These are phyloP conservation scores for Blastobotrys parvus DNA, from an alignment of 805 yeast species.

Conservation along the genomic window DNA sequence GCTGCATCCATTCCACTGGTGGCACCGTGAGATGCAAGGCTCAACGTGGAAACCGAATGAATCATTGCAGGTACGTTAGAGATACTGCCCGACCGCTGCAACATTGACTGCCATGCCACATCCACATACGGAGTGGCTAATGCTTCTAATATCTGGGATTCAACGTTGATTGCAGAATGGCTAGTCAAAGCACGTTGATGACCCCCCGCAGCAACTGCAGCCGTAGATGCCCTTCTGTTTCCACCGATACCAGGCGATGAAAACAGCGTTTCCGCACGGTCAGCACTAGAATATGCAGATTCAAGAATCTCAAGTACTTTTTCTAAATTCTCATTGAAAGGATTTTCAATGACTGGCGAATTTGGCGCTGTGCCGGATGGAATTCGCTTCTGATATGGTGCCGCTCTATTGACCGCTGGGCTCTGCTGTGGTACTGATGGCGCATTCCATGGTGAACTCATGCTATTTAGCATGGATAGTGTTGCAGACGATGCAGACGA, in stretches of 20 bases:
- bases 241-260: not conserved
- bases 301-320: conserved; percentile 3
- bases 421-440: not conserved
- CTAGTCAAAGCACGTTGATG: conserved; percentile 7
- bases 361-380: not conserved
- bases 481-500: conserved; percentile 17
- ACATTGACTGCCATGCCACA: conserved; percentile 12
- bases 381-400: not conserved
- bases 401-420: conserved; percentile 3
- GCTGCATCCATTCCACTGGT: conserved; percentile 1
- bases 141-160: conserved; percentile 20
- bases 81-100: conserved; percentile 4
- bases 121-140: conserved; percentile 25
- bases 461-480: conserved; percentile 15
- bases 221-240: not conserved
- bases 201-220: not conserved
- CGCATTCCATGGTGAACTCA: conserved; percentile 6
- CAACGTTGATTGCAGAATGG: not conserved
- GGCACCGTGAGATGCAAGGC: conserved; percentile 10
- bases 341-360: not conserved
- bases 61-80: conserved; percentile 42
- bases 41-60: conserved; percentile 18
- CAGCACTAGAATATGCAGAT: not conserved
- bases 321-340: not conserved
- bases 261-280: not conserved